Evolutionary conservation across 75 land plant species (phyloP).

Genomic region (Sequoiadendron giganteum): DNA sequence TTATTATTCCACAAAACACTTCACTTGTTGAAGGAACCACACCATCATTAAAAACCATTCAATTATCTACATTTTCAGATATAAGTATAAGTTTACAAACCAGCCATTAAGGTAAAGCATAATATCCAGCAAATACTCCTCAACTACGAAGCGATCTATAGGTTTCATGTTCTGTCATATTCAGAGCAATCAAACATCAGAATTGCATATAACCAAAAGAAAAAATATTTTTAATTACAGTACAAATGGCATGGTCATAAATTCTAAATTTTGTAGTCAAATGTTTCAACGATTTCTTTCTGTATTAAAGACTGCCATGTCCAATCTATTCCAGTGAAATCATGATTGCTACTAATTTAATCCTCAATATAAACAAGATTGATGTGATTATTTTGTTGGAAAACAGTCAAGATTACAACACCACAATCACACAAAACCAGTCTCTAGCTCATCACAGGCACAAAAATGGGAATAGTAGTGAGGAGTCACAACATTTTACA

Average conservation of each 20-base stretch:
- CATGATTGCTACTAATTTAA: background rate
- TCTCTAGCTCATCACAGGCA: too few species aligned
- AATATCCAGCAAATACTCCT: slow-evolving; percentile 95
- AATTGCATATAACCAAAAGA: background rate
- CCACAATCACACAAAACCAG: too few species aligned
- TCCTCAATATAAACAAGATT: background rate
- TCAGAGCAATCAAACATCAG: slow-evolving; percentile 1
- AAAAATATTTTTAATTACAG: background rate
- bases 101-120: slow-evolving; percentile 94
- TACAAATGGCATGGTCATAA: background rate
- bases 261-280: background rate
- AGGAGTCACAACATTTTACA: too few species aligned
- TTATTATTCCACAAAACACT: background rate
- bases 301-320: background rate
- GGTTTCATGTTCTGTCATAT: slow-evolving; percentile 70
- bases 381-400: background rate
- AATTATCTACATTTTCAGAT: background rate
- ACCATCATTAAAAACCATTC: background rate
- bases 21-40: background rate
- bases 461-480: too few species aligned
- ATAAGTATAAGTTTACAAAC: slow-evolving; percentile 36
- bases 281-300: background rate
- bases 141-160: slow-evolving; percentile 92
- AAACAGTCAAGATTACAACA: background rate
- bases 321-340: background rate